A percentile compares a stretch with the other conserved stretches of the same genome.
phyloP scores from a whole-genome alignment of 1,139 yeast species.

The Cylindricascospora bacillispora region DNA sequence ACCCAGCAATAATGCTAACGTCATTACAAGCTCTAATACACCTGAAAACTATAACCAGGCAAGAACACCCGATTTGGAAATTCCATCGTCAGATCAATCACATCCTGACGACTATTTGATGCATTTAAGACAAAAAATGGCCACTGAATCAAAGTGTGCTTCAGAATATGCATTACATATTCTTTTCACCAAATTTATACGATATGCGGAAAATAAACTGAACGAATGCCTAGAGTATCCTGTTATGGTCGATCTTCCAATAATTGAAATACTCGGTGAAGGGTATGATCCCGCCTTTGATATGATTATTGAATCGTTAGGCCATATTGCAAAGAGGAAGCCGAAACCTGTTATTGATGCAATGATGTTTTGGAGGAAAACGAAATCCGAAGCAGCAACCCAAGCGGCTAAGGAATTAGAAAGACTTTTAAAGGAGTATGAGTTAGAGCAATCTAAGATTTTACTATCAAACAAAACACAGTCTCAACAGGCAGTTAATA shows the following conservation, averaged over 20 bases:
- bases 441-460: slow-evolving; percentile 8
- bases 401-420: slow-evolving; percentile 52
- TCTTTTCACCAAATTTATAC: slow-evolving; percentile 86
- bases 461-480: slow-evolving; percentile 2
- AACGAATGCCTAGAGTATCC: slow-evolving; percentile 62
- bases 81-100: no score
- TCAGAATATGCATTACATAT: slow-evolving; percentile 92
- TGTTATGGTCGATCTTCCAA: slow-evolving; percentile 62
- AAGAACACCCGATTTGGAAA: no score
- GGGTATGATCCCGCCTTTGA: slow-evolving; percentile 84
- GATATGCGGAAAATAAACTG: slow-evolving; percentile 81
- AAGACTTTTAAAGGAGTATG: slow-evolving; percentile 24
- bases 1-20: no score
- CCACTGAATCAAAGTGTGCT: slow-evolving; percentile 63
- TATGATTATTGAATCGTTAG: slow-evolving; percentile 70
- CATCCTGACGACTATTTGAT: slow-evolving; percentile 15
- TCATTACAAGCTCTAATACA: no score
- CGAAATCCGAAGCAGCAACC: slow-evolving; percentile 74
- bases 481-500: slow-evolving; percentile 1
- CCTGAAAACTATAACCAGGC: no score
- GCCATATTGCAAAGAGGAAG: slow-evolving; percentile 77
- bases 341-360: slow-evolving; percentile 96
- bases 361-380: slow-evolving; percentile 96
- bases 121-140: slow-evolving; percentile 33
- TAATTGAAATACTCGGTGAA: slow-evolving; percentile 68